Base-by-base conservation (phyloP, 2,329 filamentous ascomycete genomes). In the Aspergillus pseudoterreus region DNA sequence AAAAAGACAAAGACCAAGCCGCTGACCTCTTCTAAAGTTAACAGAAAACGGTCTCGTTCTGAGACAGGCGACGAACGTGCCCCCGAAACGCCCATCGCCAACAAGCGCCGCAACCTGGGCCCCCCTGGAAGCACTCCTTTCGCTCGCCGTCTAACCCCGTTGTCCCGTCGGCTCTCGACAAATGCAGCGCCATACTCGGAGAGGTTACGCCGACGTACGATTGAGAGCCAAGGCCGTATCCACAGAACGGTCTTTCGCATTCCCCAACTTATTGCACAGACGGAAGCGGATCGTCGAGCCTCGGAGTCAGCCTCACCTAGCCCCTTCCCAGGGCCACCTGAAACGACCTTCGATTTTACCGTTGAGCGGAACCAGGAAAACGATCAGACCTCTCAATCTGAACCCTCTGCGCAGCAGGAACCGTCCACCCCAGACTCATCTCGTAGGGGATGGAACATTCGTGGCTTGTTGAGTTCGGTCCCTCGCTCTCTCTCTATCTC, bases 211-310 rank as follows among this genome's bases (percentile, higher is more conserved):
- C 64, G 66, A 11, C 67, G 67, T 30, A 54, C 57, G 15, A 57
- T 56, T 3, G 66, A 71, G 51, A 57, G 56, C 21, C 55, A 63
- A 45, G 70, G 68, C 11, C 61, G 63, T 4, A 65, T 71, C 24
- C 57, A 68, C 17, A 62, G 57, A n/a, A 70, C 70, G 4, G 51
- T 71, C 10, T 69, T 66, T 41, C 67, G 66, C 14, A 51, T 70
- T 27, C 63, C 68, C 14, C 51, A 68, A 36, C 54, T 67, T 6
- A 51, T 71, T n/a, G 61, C 62, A 15, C 64, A 70, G 52, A 60
- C 59, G 21, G 62, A 65, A 35, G 56, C 63, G 14, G 63, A 68
- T 47, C 59, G 63, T n/a, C 57, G 33, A 17, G 53, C 52, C 11
- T 49, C 53, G 21, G 53, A 53, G 39, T 41, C 38, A 27, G 21